Percentiles rank a stretch among this genome's conserved stretches.
These are phyloP conservation scores for Fusarium coffeatum DNA, from an alignment of 2,329 filamentous ascomycete genomes.

Conservation along the genomic window DNA sequence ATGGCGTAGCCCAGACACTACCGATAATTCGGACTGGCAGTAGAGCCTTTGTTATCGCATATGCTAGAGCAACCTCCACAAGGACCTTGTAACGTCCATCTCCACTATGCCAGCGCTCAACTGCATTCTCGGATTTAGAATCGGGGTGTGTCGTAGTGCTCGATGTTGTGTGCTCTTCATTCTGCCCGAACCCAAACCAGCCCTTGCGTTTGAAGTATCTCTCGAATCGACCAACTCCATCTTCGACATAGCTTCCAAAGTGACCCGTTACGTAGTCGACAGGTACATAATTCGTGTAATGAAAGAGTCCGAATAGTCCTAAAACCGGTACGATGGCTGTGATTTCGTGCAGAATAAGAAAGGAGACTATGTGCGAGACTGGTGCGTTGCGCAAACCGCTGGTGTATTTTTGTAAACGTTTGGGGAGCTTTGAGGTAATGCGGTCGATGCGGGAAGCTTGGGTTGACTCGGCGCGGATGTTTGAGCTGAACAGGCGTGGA, in stretches of 20 bases:
- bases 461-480: conserved; percentile 45
- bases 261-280: conserved; percentile 61
- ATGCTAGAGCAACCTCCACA: conserved; percentile 84
- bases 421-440: conserved; percentile 68
- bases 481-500: conserved; percentile 8
- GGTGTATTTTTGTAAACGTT: conserved; percentile 76
- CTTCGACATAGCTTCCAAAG: conserved; percentile 63
- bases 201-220: conserved; percentile 81
- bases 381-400: conserved; percentile 79
- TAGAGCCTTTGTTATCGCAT: conserved; percentile 87
- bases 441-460: conserved; percentile 55
- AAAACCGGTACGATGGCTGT: conserved; percentile 86
- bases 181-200: conserved; percentile 76
- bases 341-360: conserved; percentile 90
- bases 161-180: conserved; percentile 34
- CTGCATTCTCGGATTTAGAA: conserved; percentile 45
- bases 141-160: conserved; percentile 6
- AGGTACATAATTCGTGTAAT: conserved; percentile 82
- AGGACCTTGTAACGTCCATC: conserved; percentile 67
- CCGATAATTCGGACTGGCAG: conserved; percentile 79
- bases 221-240: conserved; percentile 79
- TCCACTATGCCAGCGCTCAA: conserved; percentile 53
- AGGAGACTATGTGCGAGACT: conserved; percentile 83
- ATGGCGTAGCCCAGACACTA: conserved; percentile 91
- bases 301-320: conserved; percentile 79